Percentiles rank a stretch among this genome's conserved stretches.
Evolutionary conservation across 148 eudicot genomes (phyloP).

Genomic region (Chenopodium suecicum): DNA sequence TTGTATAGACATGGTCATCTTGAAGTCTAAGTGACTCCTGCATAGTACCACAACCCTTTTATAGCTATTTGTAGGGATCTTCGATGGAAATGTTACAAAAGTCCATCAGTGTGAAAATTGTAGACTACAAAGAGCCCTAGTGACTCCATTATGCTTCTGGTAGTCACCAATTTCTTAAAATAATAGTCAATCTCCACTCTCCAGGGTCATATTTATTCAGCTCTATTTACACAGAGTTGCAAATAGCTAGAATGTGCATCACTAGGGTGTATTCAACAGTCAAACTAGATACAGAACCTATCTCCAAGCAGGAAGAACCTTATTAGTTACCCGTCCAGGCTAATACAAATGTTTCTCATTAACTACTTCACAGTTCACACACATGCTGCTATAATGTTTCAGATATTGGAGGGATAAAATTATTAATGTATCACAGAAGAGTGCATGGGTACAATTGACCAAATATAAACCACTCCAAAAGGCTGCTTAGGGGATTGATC

Average conservation of each 20-base stretch:
- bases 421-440: too few relatives aligned
- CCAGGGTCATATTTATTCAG: background rate
- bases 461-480: too few relatives aligned
- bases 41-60: background rate
- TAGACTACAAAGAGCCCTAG: too few relatives aligned
- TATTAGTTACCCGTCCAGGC: background rate
- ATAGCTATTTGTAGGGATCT: background rate
- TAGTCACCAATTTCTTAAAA: background rate
- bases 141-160: background rate
- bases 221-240: background rate
- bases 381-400: background rate
- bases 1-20: background rate
- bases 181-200: background rate
- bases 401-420: background rate
- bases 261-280: background rate
- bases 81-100: background rate
- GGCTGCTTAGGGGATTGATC: too few relatives aligned
- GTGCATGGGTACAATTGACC: too few relatives aligned
- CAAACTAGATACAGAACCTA: background rate
- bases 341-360: background rate
- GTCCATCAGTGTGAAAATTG: background rate
- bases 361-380: background rate
- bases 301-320: background rate
- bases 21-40: background rate
- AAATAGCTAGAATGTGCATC: background rate